Conservation (phyloP, 805 yeast species). For the Starmerella lactis-condensi region DNA sequence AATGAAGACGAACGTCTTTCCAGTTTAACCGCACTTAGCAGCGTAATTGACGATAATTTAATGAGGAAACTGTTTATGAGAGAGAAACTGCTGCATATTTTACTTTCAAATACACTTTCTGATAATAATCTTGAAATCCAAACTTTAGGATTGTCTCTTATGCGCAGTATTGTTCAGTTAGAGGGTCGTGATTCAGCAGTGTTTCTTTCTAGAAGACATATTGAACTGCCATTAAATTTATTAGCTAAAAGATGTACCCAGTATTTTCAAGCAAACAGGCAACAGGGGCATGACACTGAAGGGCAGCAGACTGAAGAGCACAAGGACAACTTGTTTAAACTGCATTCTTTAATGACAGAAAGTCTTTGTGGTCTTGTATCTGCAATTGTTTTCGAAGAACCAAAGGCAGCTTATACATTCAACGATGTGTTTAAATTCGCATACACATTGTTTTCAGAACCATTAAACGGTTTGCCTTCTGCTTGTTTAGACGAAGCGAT, state of each 20-base stretch:
- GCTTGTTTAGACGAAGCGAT: too few species aligned
- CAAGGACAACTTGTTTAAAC: background rate
- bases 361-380: conserved; percentile 51
- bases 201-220: conserved; percentile 57
- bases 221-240: conserved; percentile 18
- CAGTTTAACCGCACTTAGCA: conserved; percentile 57
- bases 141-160: conserved; percentile 60
- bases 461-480: too few species aligned
- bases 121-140: conserved; percentile 60
- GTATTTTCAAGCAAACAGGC: too few species aligned
- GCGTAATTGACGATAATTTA: conserved; percentile 48
- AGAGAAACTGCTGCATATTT: conserved; percentile 46
- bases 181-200: conserved; percentile 73
- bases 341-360: conserved; percentile 29
- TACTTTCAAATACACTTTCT: conserved; percentile 45
- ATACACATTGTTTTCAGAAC: too few species aligned
- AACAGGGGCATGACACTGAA: too few species aligned
- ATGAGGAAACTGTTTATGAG: conserved; percentile 48
- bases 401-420: too few species aligned
- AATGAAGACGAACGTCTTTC: conserved; percentile 55
- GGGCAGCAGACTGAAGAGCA: background rate
- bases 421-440: too few species aligned
- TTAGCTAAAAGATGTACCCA: conserved; percentile 1
- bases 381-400: too few species aligned
- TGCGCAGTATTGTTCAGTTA: conserved; percentile 63